Conservation (phyloP, 164 flowering plant genomes). For the Vitis cinerea region DNA sequence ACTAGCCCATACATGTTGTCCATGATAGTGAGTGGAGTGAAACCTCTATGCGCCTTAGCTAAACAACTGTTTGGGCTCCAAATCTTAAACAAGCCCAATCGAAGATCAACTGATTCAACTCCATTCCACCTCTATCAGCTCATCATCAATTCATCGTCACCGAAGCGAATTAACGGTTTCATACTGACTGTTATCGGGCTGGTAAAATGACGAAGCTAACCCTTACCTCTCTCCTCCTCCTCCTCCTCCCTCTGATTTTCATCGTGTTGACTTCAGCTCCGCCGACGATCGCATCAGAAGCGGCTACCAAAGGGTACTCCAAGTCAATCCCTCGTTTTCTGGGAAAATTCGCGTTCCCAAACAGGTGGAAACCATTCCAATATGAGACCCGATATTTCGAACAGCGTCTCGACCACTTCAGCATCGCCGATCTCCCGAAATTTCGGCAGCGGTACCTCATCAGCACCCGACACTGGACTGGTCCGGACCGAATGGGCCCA, state of each 20-base stretch:
- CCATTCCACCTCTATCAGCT: too few relatives aligned
- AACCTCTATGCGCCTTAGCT: too few relatives aligned
- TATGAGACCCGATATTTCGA: constrained; percentile 66
- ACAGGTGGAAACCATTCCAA: constrained; percentile 11
- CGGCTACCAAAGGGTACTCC: constrained; percentile 8
- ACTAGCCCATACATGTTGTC: too few relatives aligned
- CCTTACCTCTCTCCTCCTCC: constrained; percentile 6
- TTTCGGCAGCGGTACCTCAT: constrained; percentile 80
- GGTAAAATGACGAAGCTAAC: constrained; percentile 1
- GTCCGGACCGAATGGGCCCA: constrained; percentile 49
- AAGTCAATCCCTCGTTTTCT: constrained; percentile 37
- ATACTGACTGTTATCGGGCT: too few relatives aligned
- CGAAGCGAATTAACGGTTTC: too few relatives aligned
- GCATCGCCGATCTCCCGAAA: constrained; percentile 50
- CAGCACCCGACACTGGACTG: constrained; percentile 64
- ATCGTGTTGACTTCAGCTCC: background rate
- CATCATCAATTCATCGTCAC: too few relatives aligned
- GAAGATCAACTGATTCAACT: background rate
- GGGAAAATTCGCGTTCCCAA: constrained; percentile 27
- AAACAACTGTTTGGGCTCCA: too few relatives aligned
- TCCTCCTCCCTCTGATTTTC: constrained; percentile 12
- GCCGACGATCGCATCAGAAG: constrained; percentile 8
- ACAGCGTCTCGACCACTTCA: constrained; percentile 87
- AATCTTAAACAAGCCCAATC: too few relatives aligned
- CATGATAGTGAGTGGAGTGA: too few relatives aligned